These are phyloP conservation scores for Schrenkiella parvula DNA, from an alignment of 345 rosid species.

Conservation along the genomic window DNA sequence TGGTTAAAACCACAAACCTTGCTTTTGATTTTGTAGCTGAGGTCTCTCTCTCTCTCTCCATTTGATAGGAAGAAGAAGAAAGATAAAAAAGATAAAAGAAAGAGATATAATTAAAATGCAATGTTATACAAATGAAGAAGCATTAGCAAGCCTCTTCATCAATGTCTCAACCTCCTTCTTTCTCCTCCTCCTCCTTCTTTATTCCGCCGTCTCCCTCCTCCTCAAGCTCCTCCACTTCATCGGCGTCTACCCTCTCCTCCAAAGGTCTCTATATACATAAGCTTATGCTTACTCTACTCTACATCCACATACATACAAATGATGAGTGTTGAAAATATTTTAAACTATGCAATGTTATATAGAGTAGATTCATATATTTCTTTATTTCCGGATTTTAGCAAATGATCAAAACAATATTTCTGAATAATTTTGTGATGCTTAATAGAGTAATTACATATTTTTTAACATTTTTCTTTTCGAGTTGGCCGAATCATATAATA, in stretches of 20 bases:
- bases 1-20: constrained; percentile 22
- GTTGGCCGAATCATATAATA: not conserved
- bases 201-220: constrained; percentile 59
- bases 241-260: constrained; percentile 60
- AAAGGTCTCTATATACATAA: constrained; percentile 40
- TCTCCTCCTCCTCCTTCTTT: constrained; percentile 64
- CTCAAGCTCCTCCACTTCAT: constrained; percentile 54
- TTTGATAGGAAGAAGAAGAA: constrained; percentile 31
- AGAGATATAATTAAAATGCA: constrained; percentile 51
- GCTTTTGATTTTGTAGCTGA: constrained; percentile 31
- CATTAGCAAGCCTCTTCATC: constrained; percentile 66
- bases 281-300: not conserved
- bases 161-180: constrained; percentile 62
- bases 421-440: not conserved
- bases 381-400: not conserved
- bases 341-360: not conserved
- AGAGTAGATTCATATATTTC: not conserved
- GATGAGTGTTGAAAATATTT: not conserved
- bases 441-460: too few relatives aligned
- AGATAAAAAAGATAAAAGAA: constrained; percentile 29
- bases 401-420: not conserved
- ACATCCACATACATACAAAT: not conserved
- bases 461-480: not conserved
- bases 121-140: constrained; percentile 64
- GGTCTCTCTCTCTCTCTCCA: constrained; percentile 27